Evolutionary conservation across 2,329 filamentous ascomycete species (phyloP), one percentile per base, ranked within the genome.

Genomic region (Leptographium radiaticola): DNA sequence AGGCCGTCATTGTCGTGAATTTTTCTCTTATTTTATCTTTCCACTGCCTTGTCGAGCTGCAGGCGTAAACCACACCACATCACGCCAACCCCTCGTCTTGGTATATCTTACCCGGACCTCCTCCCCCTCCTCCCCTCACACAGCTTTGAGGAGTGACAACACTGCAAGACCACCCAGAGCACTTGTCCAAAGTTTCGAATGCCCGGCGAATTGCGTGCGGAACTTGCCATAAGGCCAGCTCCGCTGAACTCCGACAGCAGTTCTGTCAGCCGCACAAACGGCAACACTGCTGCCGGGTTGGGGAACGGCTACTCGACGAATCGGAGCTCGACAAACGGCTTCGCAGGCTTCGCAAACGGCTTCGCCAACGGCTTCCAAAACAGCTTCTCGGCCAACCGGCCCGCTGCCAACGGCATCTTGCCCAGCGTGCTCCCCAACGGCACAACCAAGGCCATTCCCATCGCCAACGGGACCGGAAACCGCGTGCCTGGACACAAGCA

Each of bases 401-500:
- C 34, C 10, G 7, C 39, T 15, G 12, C 39, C 39, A 30, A 11
- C 43, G 11, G 18, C 18, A 12, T 16, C 18, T 10, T 36, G 16
- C 18, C 34, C 20, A 38, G n/a, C n/a, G n/a, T n/a, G n/a, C n/a
- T n/a, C n/a, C n/a, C n/a, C n/a, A n/a, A 38, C 34, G 48, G 18
- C 8, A 18, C 30, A 2, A 36, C 45, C 16, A 50, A 43, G 39
- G 51, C 39, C 47, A 59, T 57, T 15, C 56, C 56, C 31, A 58
- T 58, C n/a, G 49, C 33, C n/a, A 57, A 53, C 57, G 51, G 51
- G 34, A 33, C 49, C 11, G 33, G 51, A 40, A 30, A 45, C 48
- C 40, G 18, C 48, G 16, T 34, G 31, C 45, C 52, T 49, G 55
- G 66, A 33, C 78, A 81, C 66, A 81, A 81, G 60, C 78, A 81